Evolutionary conservation across 176 grass and related monocot species (phyloP), one percentile per base, ranked within the genome.

Genomic region (Pontederia paniculata): DNA sequence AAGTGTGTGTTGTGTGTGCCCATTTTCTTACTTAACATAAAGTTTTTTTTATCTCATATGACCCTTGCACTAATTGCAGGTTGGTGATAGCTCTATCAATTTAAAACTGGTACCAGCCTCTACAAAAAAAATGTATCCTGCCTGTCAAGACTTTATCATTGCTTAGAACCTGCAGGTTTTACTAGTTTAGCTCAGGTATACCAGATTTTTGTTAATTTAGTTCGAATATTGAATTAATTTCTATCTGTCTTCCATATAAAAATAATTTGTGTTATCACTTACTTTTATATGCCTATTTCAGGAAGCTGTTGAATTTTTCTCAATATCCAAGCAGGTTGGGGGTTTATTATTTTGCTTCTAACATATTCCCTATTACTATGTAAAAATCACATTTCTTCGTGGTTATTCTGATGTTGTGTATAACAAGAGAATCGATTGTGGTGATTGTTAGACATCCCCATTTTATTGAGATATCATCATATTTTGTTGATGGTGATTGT

Each of bases 41-140:
- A n/a, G n/a, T n/a, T 61, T 20, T 12, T 20, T 57, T 57, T 25
- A 46, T 46, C 22, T 47, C 17, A 16, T n/a, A 47, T 52, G 0
- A 14, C 19, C 44, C 43, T 62, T 31, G 76, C 65, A 10, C 66
- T 64, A 53, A n/a, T 52, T 69, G 57, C 82, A 95, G 93, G 80
- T 70, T 46, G 73, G 52, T 67, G 86, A 88, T 44, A 91, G 73
- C 54, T 79, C 77, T 4, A 83, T 84, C 70, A 77, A 76, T 81
- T 78, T 76, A 77, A 76, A 41, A 97, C 77, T 97, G 93, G 77
- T 97, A 91, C 71, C 81, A 77, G 57, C 86, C 86, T 74, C 67
- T 97, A 83, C n/a, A 86, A 97, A 60, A 97, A 97, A 84, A 97
- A 86, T 66, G 86, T 91, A 52, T 91, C 93, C 23, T 97, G 86